A percentile compares a stretch with the other conserved stretches of the same genome.
phyloP scores from a whole-genome alignment of 1,284 basidiomycete genomes.

The Heterobasidion irregulare region DNA sequence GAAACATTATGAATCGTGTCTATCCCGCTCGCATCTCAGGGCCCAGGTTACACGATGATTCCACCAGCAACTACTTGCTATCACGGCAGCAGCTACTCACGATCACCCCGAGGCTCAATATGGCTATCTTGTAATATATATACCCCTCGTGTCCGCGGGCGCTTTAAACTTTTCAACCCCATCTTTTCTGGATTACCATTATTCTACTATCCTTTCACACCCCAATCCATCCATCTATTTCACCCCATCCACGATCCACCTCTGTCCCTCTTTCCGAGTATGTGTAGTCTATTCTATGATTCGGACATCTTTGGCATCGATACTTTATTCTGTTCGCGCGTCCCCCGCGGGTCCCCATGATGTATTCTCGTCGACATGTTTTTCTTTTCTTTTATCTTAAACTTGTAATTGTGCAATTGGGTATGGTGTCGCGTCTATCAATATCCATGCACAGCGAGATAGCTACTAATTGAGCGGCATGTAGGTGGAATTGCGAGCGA shows the following conservation, averaged over 20 bases:
- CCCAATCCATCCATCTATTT: slow-evolving; percentile 9
- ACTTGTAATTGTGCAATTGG: too few species aligned
- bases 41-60: too few species aligned
- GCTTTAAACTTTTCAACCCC: not conserved
- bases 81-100: too few species aligned
- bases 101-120: not conserved
- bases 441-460: too few species aligned
- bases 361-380: not conserved
- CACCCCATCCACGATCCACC: not conserved
- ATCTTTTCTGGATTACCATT: slow-evolving; percentile 7
- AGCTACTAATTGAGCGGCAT: too few species aligned
- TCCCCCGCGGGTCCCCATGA: not conserved
- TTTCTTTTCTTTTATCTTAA: not conserved
- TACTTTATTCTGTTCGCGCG: not conserved
- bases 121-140: slow-evolving; percentile 3
- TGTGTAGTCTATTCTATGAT: not conserved
- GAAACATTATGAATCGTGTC: slow-evolving; percentile 20
- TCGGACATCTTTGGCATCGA: not conserved
- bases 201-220: slow-evolving; percentile 2
- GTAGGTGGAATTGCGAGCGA: too few species aligned
- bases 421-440: too few species aligned
- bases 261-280: too few species aligned
- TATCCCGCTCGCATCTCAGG: not conserved
- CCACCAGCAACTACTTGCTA: too few species aligned
- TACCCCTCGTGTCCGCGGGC: not conserved